Base-by-base conservation (phyloP, 176 grass and related monocot genomes). In the Musa itinerans region DNA sequence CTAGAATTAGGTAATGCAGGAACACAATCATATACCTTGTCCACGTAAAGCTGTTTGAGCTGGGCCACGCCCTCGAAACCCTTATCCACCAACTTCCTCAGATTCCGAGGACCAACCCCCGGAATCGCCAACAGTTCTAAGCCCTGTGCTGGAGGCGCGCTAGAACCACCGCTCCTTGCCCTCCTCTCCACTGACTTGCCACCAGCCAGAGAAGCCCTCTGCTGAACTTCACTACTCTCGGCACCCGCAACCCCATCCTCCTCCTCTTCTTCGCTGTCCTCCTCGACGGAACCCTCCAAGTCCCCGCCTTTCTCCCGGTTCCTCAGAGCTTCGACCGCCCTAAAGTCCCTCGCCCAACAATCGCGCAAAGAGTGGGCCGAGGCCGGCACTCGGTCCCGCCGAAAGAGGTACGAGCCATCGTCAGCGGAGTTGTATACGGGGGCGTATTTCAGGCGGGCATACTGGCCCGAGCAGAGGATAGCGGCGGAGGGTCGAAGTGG, bases 41-140 rank as follows among this genome's bases (percentile, higher is more conserved):
- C 87, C 65, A 75, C 85, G 26, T 96, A 92, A n/a, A 92, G 87
- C 71, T 96, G 85, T 85, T 96, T 96, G 78, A 96, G 92, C 77
- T 87, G 87, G 0, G 87, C 81, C 0, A 96, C 83, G 53, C 79
- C 87, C 34, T 92, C 82, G 74, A 92, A 92, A 19, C 92, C 92
- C 76, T 92, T 96, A 78, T 96, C 89, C 53, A 88, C 89, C 73
- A 92, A 83, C 80, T 96, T 96, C 79, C 82, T 86, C 76, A 90
- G 82, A 74, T 96, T 96, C 52, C 89, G 85, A 26, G 81, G 92
- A 26, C 92, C 92, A 57, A 96, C 85, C 13, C 89, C 87, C 0
- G 89, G 87, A 55, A 96, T 96, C 22, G 83, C 72, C 10, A 96
- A 81, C 52, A 96, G 80, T 83, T 89, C 92, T 52, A 90, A 64